Base-by-base conservation (phyloP, 2,329 filamentous ascomycete genomes). In the Nectriaceae sp. region DNA sequence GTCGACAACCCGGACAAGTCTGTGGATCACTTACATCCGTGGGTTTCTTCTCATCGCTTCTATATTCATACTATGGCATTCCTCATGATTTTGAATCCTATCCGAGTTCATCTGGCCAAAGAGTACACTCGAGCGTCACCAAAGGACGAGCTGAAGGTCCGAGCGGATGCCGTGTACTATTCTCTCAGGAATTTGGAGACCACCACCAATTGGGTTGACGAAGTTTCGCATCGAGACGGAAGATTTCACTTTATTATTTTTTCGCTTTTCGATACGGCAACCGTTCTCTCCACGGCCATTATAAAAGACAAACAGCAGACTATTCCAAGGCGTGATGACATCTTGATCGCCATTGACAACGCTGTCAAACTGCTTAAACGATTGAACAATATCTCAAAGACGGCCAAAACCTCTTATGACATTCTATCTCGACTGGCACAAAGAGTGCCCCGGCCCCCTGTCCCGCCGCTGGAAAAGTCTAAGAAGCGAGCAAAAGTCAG, bases 241-340 rank as follows among this genome's bases (percentile, higher is more conserved):
- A 74, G 77, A 20, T 75, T 78, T 26, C 75, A 79, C 49, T 71
- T 79, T 43, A 75, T 77, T 15, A 73, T 76, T 0, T 81, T 79
- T 44, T 67, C 72, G 4, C 69, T 79, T 21, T 79, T 80, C 46
- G 76, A 80, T 47, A 77, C 76, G 0, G 71, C 75, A 0, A 73
- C 76, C 1, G 67, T 76, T 24, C 61, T 80, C 3, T 78, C 73
- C 46, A 78, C 77, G 0, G 75, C 76, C 0, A 61, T 80, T 5
- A 70, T 78, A 8, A 77, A 80, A 51, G 77, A 80, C 33, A 55
- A 59, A 8, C 64, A 70, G 10, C 50, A 60, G 15, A 67, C 61
- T 4, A 67, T 77, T 3, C 67, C 69, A 1, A 69, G 65, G 26
- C 69, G 71, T 11, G 65, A 71, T 1, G 67, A 74, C 19, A 66